phyloP scores from a whole-genome alignment of 345 rosid genomes.

The Cardamine chenopodiifolia region DNA sequence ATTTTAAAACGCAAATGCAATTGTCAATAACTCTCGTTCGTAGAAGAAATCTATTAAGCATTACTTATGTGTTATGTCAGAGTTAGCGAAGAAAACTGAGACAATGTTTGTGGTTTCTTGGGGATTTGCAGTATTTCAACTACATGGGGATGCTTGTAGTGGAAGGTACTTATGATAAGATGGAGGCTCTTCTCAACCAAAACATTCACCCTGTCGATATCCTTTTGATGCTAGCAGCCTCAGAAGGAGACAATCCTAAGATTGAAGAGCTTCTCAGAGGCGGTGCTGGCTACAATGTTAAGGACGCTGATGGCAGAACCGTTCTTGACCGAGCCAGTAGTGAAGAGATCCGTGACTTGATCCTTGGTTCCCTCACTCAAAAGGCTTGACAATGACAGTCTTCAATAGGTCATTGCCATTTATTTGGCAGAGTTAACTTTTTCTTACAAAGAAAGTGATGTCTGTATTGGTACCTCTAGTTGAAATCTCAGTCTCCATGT shows the following conservation, averaged over 20 bases:
- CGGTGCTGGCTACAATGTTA: constrained; percentile 65
- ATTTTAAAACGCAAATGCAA: not conserved
- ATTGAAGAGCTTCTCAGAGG: constrained; percentile 80
- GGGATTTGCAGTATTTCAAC: constrained; percentile 74
- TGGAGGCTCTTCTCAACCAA: constrained; percentile 75
- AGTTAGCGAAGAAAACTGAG: constrained; percentile 9
- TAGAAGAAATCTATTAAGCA: not conserved
- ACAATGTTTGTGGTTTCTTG: not conserved
- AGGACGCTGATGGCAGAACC: constrained; percentile 76
- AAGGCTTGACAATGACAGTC: constrained; percentile 62
- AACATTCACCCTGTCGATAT: constrained; percentile 82
- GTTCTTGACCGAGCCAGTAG: constrained; percentile 65
- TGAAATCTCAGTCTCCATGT: constrained; percentile 2
- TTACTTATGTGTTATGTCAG: not conserved
- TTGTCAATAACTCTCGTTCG: not conserved
- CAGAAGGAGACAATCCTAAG: constrained; percentile 78
- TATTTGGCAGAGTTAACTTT: not conserved
- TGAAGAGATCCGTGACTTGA: constrained; percentile 68
- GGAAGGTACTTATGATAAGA: constrained; percentile 84
- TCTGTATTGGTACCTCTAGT: constrained; percentile 11
- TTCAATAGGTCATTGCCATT: not conserved
- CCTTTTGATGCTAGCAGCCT: constrained; percentile 67
- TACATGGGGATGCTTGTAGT: constrained; percentile 98
- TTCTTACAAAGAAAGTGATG: not conserved
- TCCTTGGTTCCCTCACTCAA: constrained; percentile 57